phyloP scores from a whole-genome alignment of 306 rosid species.

The Purshia tridentata region DNA sequence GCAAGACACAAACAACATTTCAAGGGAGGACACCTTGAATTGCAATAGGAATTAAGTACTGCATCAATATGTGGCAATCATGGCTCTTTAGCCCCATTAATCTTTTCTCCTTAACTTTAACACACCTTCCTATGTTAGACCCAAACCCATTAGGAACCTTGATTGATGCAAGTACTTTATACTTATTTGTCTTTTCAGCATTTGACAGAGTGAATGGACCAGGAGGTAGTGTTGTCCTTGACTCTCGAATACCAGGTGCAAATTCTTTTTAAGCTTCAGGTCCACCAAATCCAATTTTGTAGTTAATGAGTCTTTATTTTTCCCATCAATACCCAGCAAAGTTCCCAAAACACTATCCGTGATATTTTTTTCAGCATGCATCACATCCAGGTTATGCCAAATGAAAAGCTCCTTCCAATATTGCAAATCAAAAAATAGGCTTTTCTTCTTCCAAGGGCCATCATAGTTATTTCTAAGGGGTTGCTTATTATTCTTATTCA shows the following conservation, averaged over 20 bases:
- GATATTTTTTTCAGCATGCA: too few relatives aligned
- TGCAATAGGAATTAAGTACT: neutral
- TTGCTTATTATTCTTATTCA: too few relatives aligned
- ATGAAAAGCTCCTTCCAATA: neutral
- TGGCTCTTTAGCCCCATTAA: neutral
- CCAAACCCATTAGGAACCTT: neutral
- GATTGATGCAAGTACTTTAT: neutral
- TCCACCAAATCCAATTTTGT: too few relatives aligned
- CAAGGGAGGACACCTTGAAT: neutral
- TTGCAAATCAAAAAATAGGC: neutral
- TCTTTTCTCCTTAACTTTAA: neutral
- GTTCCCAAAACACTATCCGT: too few relatives aligned
- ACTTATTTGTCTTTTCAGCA: neutral
- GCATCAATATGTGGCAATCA: neutral
- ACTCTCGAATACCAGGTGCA: too few relatives aligned
- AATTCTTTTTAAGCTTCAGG: neutral
- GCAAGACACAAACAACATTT: neutral
- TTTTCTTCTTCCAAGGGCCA: neutral
- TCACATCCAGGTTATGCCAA: too few relatives aligned
- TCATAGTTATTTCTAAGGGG: too few relatives aligned
- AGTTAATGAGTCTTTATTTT: too few relatives aligned
- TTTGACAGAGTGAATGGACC: neutral
- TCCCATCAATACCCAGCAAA: too few relatives aligned
- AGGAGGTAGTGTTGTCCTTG: too few relatives aligned
- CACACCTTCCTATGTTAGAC: neutral